Percentiles rank a stretch among this genome's conserved stretches.
Evolutionary conservation across 106 monocot species (phyloP).

Genomic region (Iris macrosiphon): DNA sequence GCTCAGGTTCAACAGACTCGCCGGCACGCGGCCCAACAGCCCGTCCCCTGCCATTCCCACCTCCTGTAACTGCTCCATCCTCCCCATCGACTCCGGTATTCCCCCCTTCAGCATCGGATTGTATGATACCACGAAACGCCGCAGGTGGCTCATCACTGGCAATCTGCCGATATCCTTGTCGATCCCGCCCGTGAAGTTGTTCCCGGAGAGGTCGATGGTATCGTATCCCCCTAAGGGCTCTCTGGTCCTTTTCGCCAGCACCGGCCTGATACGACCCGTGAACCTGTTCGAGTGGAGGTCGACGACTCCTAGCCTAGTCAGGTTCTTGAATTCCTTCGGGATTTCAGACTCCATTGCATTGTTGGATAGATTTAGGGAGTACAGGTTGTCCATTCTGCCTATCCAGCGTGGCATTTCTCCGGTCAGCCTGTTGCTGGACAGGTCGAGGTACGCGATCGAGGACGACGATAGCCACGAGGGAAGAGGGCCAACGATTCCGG

Average conservation of each 20-base stretch:
- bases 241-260: slow-evolving; percentile 21
- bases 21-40: background rate
- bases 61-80: background rate
- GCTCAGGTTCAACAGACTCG: background rate
- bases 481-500: slow-evolving; percentile 27
- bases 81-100: slow-evolving; percentile 3
- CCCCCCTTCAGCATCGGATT: background rate
- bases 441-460: slow-evolving; percentile 28
- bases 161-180: background rate
- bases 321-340: slow-evolving; percentile 25
- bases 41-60: slow-evolving; percentile 6
- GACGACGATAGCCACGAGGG: slow-evolving; percentile 21
- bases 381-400: slow-evolving; percentile 28
- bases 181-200: slow-evolving; percentile 4
- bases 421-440: slow-evolving; percentile 25
- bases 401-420: slow-evolving; percentile 36
- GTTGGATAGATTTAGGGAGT: slow-evolving; percentile 31
- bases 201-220: slow-evolving; percentile 30
- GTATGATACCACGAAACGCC: background rate
- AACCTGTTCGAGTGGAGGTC: slow-evolving; percentile 31
- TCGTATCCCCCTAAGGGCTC: slow-evolving; percentile 25
- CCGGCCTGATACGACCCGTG: slow-evolving; percentile 15
- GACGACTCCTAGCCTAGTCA: slow-evolving; percentile 23
- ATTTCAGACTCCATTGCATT: slow-evolving; percentile 23
- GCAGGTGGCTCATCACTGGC: background rate